phyloP scores from a whole-genome alignment of 2,329 filamentous ascomycete genomes.

The Coniochaeta sp. region DNA sequence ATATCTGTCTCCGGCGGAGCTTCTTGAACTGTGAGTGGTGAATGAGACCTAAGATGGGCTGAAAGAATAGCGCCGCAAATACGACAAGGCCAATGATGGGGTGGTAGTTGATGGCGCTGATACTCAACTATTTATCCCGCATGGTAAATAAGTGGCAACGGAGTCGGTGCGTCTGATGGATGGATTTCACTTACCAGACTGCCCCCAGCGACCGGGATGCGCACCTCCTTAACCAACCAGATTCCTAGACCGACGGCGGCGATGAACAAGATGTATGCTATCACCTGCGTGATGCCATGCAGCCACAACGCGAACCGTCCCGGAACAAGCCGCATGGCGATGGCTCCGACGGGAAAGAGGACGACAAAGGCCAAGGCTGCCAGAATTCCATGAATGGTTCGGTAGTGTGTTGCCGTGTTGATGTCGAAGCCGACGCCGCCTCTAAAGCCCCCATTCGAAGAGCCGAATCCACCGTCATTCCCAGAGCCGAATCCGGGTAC shows the following conservation, averaged over 20 bases:
- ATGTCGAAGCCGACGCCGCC: constrained; percentile 19
- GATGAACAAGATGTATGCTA: constrained; percentile 28
- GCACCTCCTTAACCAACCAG: constrained; percentile 26
- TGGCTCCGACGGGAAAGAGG: constrained; percentile 35
- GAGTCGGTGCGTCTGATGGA: background rate
- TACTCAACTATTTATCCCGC: constrained; percentile 18
- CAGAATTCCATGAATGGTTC: constrained; percentile 32
- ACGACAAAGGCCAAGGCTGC: constrained; percentile 31
- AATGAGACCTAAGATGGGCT: constrained; percentile 32
- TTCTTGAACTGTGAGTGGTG: constrained; percentile 34
- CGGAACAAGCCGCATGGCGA: constrained; percentile 30
- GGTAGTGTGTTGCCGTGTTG: constrained; percentile 18
- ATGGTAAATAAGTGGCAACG: background rate
- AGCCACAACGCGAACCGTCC: constrained; percentile 26
- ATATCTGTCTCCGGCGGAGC: constrained; percentile 27
- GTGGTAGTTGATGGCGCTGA: constrained; percentile 28
- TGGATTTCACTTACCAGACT: constrained; percentile 21
- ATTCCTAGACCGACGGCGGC: constrained; percentile 34
- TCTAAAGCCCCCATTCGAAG: constrained; percentile 5
- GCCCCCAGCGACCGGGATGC: constrained; percentile 19
- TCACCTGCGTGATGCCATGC: constrained; percentile 31
- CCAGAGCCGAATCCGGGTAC: background rate
- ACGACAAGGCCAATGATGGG: constrained; percentile 38
- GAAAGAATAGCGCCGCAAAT: constrained; percentile 28
- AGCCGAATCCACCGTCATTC: background rate